Percentiles rank a stretch among this genome's conserved stretches.
These are phyloP conservation scores for Plasmodium inui DNA, from an alignment of 169 alveolate genomes.

Conservation along the genomic window DNA sequence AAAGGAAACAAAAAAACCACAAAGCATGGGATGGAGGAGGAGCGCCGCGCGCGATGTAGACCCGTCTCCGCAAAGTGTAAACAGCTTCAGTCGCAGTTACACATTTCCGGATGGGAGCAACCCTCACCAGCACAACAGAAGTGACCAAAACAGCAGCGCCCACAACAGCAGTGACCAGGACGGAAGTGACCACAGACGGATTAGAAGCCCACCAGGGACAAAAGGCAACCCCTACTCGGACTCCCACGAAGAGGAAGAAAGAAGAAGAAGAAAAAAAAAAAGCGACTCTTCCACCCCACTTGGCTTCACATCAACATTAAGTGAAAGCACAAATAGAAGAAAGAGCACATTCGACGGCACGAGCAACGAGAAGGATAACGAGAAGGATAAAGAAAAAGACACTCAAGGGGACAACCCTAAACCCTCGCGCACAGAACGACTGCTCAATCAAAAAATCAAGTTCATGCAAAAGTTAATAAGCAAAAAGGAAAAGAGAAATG, in stretches of 20 bases:
- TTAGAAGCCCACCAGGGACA: neutral
- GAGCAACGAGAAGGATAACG: neutral
- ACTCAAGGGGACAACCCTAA: neutral
- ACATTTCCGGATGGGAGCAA: neutral
- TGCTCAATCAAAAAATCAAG: neutral
- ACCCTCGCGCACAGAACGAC: neutral
- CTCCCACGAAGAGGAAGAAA: neutral
- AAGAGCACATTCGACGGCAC: neutral
- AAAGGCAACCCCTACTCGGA: neutral
- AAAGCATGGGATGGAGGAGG: neutral
- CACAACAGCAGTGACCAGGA: too few relatives aligned
- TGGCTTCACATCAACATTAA: neutral
- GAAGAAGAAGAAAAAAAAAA: neutral
- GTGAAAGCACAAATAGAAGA: neutral
- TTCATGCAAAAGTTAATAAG: constrained; percentile 18
- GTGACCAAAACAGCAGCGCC: neutral
- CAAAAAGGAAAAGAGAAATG: constrained; percentile 12
- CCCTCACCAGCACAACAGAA: neutral
- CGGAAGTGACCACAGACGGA: neutral
- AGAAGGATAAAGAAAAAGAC: neutral
- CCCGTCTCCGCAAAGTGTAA: neutral
- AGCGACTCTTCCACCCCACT: neutral
- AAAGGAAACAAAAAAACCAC: neutral
- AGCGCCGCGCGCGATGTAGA: neutral
- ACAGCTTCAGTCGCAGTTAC: neutral